phyloP scores from a whole-genome alignment of 345 rosid species.

The Hibiscus trionum region DNA sequence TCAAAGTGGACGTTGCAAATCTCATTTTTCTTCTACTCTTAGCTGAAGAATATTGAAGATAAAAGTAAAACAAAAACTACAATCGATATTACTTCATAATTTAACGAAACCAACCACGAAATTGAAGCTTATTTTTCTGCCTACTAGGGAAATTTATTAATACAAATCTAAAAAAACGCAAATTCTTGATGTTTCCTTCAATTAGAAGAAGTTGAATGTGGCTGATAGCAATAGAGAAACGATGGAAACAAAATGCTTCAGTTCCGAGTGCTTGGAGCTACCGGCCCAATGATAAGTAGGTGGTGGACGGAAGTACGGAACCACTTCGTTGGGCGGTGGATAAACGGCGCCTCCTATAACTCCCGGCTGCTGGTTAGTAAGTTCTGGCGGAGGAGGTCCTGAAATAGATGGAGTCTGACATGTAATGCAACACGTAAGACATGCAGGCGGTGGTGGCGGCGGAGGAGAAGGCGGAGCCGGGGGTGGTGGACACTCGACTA shows the following conservation, averaged over 20 bases:
- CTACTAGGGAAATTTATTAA: neutral
- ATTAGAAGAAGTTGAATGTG: neutral
- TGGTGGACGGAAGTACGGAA: constrained; percentile 6
- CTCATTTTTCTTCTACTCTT: neutral
- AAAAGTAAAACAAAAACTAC: neutral
- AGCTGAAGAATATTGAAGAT: neutral
- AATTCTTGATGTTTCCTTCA: neutral
- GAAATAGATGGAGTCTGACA: neutral
- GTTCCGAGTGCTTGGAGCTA: neutral
- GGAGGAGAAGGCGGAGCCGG: constrained; percentile 6
- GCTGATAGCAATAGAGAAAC: neutral
- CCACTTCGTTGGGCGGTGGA: constrained; percentile 1
- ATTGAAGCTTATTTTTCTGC: too few relatives aligned
- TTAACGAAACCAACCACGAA: neutral
- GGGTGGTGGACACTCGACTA: neutral
- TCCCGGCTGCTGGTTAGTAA: neutral
- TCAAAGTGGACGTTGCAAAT: neutral
- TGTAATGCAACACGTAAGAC: neutral
- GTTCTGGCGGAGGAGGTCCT: neutral
- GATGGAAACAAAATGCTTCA: neutral
- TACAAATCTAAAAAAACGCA: neutral
- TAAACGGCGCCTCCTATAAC: neutral
- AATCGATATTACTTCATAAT: neutral
- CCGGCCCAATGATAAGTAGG: neutral
- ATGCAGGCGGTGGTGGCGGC: constrained; percentile 1